phyloP scores from a whole-genome alignment of 2,329 filamentous ascomycete species.

The Hymenoscyphus scutula region DNA sequence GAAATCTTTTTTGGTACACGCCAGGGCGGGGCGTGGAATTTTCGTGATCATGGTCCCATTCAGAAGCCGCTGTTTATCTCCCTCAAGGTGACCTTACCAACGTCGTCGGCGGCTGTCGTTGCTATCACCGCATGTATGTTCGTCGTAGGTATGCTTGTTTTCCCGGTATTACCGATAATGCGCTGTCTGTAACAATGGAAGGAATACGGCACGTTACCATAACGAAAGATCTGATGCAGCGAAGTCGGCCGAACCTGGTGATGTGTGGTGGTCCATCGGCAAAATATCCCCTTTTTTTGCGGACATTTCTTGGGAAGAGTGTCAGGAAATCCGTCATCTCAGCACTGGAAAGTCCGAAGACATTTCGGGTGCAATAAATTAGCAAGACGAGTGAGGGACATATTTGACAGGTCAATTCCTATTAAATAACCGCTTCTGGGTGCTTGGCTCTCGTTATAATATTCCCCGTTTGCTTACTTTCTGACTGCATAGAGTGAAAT shows the following conservation, averaged over 20 bases:
- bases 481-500: not conserved
- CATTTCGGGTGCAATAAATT: not conserved
- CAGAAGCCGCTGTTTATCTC: not conserved
- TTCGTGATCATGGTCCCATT: conserved; percentile 3
- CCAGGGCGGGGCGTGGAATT: not conserved
- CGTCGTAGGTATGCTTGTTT: not conserved
- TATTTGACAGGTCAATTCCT: conserved; percentile 1
- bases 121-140: not conserved
- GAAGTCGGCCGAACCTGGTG: not conserved
- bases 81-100: not conserved
- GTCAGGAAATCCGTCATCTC: not conserved
- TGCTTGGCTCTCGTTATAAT: not conserved
- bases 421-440: not conserved
- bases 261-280: not conserved
- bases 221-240: not conserved
- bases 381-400: not conserved
- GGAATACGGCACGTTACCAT: not conserved
- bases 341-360: not conserved
- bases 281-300: conserved; percentile 1
- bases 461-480: not conserved
- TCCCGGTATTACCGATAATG: conserved; percentile 1
- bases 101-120: not conserved
- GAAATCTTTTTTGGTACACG: not conserved
- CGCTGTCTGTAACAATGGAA: not conserved
- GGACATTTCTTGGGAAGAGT: not conserved